Percentiles rank a stretch among this genome's conserved stretches.
Evolutionary conservation across 306 rosid species (phyloP).

Genomic region (Fragaria iinumae): DNA sequence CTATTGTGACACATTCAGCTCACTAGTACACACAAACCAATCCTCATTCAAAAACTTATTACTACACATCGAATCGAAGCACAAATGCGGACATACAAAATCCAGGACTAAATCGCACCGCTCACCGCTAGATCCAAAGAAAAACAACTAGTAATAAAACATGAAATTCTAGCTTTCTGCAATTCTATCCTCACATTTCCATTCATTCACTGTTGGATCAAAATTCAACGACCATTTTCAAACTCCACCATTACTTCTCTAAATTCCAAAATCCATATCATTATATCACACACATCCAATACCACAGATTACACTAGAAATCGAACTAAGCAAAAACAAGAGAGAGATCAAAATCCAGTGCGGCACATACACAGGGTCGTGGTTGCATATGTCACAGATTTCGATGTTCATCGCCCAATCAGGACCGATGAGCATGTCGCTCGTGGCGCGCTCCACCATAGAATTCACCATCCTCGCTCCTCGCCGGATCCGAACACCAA

Average conservation of each 20-base stretch:
- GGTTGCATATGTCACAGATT: constrained; percentile 93
- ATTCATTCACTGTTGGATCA: constrained; percentile 22
- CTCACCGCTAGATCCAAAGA: constrained; percentile 2
- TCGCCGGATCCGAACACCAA: constrained; percentile 33
- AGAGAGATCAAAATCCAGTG: constrained; percentile 26
- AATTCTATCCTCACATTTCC: not conserved
- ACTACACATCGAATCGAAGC: not conserved
- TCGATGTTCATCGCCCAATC: constrained; percentile 99
- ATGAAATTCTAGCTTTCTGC: not conserved
- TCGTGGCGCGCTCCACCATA: constrained; percentile 95
- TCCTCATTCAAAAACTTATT: not conserved
- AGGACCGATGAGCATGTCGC: constrained; percentile 94
- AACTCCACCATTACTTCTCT: not conserved
- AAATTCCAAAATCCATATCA: not conserved
- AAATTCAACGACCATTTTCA: constrained; percentile 14
- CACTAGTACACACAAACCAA: not conserved
- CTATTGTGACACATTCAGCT: not conserved
- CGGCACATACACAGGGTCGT: constrained; percentile 74
- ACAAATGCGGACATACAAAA: not conserved
- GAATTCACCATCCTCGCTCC: constrained; percentile 69
- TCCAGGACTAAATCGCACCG: not conserved
- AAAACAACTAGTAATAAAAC: not conserved
- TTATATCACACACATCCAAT: not conserved
- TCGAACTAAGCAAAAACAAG: not conserved
- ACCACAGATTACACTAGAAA: not conserved